phyloP scores from a whole-genome alignment of 163 green algal species.

The Smithsoniella earleae region DNA sequence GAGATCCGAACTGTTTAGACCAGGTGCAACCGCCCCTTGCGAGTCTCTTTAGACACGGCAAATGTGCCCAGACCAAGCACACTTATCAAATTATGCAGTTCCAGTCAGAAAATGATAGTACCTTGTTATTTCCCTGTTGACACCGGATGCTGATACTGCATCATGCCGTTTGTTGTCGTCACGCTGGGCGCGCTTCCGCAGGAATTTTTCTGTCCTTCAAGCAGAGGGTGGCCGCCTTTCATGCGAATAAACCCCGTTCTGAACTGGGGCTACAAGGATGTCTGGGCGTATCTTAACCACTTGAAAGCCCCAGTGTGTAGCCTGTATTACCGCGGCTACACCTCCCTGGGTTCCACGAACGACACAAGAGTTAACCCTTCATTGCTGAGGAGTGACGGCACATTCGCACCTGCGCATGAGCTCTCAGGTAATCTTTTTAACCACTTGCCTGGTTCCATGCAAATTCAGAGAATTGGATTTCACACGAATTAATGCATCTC shows the following conservation, averaged over 20 bases:
- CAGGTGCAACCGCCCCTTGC: no score
- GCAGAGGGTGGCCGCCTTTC: constrained; percentile 82
- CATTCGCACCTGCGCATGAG: constrained; percentile 64
- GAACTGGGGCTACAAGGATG: constrained; percentile 84
- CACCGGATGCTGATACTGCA: no score
- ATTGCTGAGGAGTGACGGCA: constrained; percentile 59
- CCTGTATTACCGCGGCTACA: constrained; percentile 86
- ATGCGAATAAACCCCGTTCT: constrained; percentile 96
- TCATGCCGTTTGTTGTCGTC: no score
- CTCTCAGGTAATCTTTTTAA: constrained; percentile 46
- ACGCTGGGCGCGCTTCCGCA: no score
- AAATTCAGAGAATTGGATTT: no score
- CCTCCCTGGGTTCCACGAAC: constrained; percentile 57
- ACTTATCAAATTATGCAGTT: no score
- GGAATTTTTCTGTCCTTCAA: constrained; percentile 78
- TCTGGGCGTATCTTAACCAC: constrained; percentile 70
- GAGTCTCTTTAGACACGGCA: no score
- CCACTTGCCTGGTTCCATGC: no score
- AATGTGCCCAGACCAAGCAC: no score
- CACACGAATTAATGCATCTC: no score
- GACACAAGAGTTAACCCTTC: constrained; percentile 70
- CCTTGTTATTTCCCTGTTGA: no score
- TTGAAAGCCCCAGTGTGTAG: constrained; percentile 58
- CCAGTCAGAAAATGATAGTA: no score
- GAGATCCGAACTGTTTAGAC: constrained; percentile 27